Base-by-base conservation (phyloP, 179 eudicot genomes). In the Beta lomatogona region DNA sequence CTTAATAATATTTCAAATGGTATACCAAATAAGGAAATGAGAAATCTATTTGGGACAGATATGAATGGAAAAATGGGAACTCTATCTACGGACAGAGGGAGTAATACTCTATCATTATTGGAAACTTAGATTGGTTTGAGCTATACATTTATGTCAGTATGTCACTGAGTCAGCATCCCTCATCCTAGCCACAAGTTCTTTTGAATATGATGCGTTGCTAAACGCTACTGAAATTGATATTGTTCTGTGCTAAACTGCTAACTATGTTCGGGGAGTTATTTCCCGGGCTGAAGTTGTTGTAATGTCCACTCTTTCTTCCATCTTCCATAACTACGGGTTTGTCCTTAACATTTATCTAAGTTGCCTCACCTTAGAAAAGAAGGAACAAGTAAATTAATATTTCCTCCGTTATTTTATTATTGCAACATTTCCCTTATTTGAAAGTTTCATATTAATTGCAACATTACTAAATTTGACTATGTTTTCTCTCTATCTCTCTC, bases 291-390 rank as follows among this genome's bases (percentile, higher is more conserved):
- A 64, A 28, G 45, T 19, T 54, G 72, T 59, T 82, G 9, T 54
- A 13, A 41, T 50, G 69, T 65, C 19, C 68, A n/a, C 36, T 3
- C 31, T 41, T 22, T 21, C 73, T 10, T 79, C 54, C 78, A 71
- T 73, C 82, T 78, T 55, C 74, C 75, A 53, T 28, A 46, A 65
- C 79, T 65, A 78, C 45, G 16, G 50, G 55, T 77, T 57, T 48
- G 41, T 78, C 74, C 74, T 44, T 48, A 65, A 63, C 45, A 65
- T 46, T 72, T 22, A 44, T 55, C 54, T 66, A 64, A 18, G 53
- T 41, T 44, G 25, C 60, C 73, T 81, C 81, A 72, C 74, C 12
- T 21, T 11, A 22, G 57, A 22, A 67, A 12, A 55, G 45, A 66
- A 28, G 4, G 41, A 36, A 36, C 41, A 36, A 2, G 41, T 36